Base-by-base conservation (phyloP, 352 stramenopile genomes). In the Globisporangium rhizosaccharum region DNA sequence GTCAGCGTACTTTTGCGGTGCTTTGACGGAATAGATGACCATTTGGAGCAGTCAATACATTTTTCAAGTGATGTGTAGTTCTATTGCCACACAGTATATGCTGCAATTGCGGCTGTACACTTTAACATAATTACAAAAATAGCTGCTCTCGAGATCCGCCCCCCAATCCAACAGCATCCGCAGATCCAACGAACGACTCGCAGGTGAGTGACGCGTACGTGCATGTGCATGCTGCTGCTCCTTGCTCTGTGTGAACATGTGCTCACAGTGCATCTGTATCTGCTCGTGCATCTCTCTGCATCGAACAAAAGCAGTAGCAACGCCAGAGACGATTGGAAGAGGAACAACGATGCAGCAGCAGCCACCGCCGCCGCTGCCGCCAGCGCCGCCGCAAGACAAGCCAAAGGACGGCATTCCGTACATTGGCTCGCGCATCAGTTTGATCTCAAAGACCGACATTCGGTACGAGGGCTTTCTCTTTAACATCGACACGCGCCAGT, bases 391-490 rank as follows among this genome's bases (percentile, higher is more conserved):
- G 10, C 55, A 47, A 30, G 42, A 39, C 9, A 63, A 75, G 30
- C 72, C 67, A 2, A 67, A 66, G 36, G 79, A 75, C 53, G 76
- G 79, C 48, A 90, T 93, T 63, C 84, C 84, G 57, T 93, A 93
- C 72, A 77, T 92, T 28, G 84, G 84, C 37, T 91, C 80, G 30
- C 81, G 79, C 63, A 93, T 93, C 62, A 87, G 72, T 41, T 68
- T 93, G 48, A 87, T 93, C 52, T 92, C 84, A 59, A 93, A 93
- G 75, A 93, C 82, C n/a, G 84, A 93, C 57, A 88, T 93, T 58
- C 84, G 84, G 45, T 93, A 93, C 63, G 84, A 93, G 69, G 82
- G 84, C 11, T 88, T 90, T 45, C 65, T 93, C 23, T 93, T 92
- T 65, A 93, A 91, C 71, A 93, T 93, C 44, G 82, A 92, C 61